A percentile compares a stretch with the other conserved stretches of the same genome.
Evolutionary conservation across 2,329 filamentous ascomycete species (phyloP).

Genomic region (Exophiala phaeomuriformis): DNA sequence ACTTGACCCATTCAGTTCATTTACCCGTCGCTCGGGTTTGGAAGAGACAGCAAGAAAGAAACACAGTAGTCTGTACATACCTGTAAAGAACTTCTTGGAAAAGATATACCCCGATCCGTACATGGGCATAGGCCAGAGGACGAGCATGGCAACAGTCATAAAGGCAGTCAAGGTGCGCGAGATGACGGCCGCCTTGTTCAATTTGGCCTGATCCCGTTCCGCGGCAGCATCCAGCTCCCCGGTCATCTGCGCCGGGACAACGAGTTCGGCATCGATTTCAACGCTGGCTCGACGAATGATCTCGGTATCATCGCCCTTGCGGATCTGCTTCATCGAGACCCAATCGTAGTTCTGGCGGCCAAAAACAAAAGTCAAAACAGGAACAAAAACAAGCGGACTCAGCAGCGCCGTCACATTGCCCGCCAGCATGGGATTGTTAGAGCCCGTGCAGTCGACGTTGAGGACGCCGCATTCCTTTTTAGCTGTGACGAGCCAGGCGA

Average conservation of each 20-base stretch:
- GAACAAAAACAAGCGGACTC: constrained; percentile 66
- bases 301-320: constrained; percentile 70
- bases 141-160: constrained; percentile 62
- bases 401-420: constrained; percentile 79
- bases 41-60: not conserved
- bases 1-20: no score
- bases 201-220: constrained; percentile 39
- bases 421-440: constrained; percentile 46
- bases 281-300: constrained; percentile 56
- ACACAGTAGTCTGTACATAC: constrained; percentile 8
- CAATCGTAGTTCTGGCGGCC: constrained; percentile 77
- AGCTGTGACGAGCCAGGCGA: constrained; percentile 71
- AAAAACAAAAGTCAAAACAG: constrained; percentile 64
- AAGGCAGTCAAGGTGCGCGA: constrained; percentile 52
- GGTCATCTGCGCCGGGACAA: constrained; percentile 9
- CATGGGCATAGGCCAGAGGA: constrained; percentile 90
- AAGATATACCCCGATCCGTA: constrained; percentile 79
- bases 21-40: constrained; percentile 55
- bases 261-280: constrained; percentile 54
- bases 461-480: constrained; percentile 62
- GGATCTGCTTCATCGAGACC: constrained; percentile 71
- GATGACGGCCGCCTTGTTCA: constrained; percentile 49
- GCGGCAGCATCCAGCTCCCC: constrained; percentile 34
- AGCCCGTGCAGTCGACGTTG: constrained; percentile 66
- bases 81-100: constrained; percentile 69